A percentile compares a stretch with the other conserved stretches of the same genome.
phyloP scores from a whole-genome alignment of 371 early-diverging fungal species.

The Hamiltosporidium tvaerminnensis region DNA sequence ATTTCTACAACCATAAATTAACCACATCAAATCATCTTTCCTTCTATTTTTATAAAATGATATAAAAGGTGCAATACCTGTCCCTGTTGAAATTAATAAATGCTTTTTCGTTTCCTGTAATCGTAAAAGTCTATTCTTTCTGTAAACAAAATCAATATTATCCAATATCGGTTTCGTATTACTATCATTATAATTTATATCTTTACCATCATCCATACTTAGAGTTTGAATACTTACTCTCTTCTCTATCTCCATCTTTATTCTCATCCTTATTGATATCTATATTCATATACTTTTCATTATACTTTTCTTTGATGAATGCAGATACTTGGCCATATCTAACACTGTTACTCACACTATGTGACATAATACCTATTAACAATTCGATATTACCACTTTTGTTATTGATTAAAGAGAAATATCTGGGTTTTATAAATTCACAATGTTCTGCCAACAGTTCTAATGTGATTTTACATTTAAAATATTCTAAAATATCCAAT shows the following conservation, averaged over 20 bases:
- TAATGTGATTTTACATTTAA: constrained; percentile 25
- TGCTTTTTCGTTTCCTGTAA: constrained; percentile 5
- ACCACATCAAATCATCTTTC: constrained; percentile 11
- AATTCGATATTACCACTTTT: constrained; percentile 24
- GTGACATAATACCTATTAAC: constrained; percentile 31
- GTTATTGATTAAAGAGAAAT: constrained; percentile 44
- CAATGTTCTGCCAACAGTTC: constrained; percentile 35
- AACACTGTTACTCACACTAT: background rate
- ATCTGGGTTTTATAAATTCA: constrained; percentile 45
- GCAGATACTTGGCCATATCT: constrained; percentile 38
- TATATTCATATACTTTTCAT: background rate
- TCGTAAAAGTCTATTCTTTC: constrained; percentile 27
- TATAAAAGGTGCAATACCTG: constrained; percentile 51
- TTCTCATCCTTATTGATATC: background rate
- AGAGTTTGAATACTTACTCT: background rate
- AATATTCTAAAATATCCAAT: constrained; percentile 36
- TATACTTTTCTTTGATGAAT: constrained; percentile 11
- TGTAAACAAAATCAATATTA: constrained; percentile 7
- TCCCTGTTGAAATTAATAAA: constrained; percentile 45
- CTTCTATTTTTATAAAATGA: constrained; percentile 37
- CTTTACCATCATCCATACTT: background rate
- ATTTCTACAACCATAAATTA: constrained; percentile 49
- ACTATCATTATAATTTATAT: background rate
- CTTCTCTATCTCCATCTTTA: background rate
- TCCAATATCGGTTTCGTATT: constrained; percentile 10